Evolutionary conservation across 139 green algal species (phyloP), one percentile per base, ranked within the genome.

Genomic region (Spirogloea muscicola): DNA sequence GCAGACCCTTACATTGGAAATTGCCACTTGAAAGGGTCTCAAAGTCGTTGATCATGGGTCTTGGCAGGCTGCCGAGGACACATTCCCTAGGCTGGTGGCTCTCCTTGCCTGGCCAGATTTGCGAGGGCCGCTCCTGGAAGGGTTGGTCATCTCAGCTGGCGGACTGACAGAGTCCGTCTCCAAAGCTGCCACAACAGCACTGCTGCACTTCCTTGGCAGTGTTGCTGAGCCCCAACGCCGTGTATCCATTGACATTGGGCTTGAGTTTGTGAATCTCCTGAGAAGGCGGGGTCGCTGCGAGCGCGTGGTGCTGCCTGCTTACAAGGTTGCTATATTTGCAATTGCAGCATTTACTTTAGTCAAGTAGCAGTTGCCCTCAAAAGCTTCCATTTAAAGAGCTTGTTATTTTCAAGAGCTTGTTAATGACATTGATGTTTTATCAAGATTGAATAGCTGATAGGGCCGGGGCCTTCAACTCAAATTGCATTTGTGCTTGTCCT

Each of bases 61-160:
- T n/a, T n/a, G n/a, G 71, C 43, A 57, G 52, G 25, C 38, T 25
- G 41, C 59, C 27, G n/a, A 18, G 44, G 42, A 90, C 48, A 74
- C 61, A 9, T 77, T 90, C 48, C 41, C 59, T 0, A 18, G 58
- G 1, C 7, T 91, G 21, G 79, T 66, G 1, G 46, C 39, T 27
- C 63, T 90, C 10, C 44, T 91, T 40, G 42, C 29, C 6, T 36
- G 79, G 10, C 9, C 55, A 18, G 34, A 55, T 0, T 82, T 85
- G 40, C 57, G 74, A 33, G n/a, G 48, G 6, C 43, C 75, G 2
- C 4, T 90, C 27, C 52, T 96, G 38, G 84, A 91, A 48, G 92
- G 91, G 3, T 63, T 97, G 39, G 84, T 88, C 0, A 83, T 90
- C n/a, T 89, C 85, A 40, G 87, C 92, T 3, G 92, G 92, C 6